Evolutionary conservation across 2,329 filamentous ascomycete genomes (phyloP).

Genomic region (Pestalotiopsis sp.): DNA sequence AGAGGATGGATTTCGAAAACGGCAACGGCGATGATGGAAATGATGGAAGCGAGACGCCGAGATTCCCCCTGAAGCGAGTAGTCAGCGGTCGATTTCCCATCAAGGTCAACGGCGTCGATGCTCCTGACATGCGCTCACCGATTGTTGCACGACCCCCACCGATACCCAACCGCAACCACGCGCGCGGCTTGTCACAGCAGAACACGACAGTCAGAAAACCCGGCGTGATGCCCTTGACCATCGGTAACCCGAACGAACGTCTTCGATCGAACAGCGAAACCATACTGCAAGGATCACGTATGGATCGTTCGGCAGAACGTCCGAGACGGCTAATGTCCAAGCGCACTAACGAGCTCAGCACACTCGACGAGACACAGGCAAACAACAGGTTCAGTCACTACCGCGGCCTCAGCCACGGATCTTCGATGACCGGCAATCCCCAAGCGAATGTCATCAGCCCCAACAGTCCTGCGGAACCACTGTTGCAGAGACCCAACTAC

Average conservation of each 20-base stretch:
- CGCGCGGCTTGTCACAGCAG: conserved; percentile 73
- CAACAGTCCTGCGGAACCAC: conserved; percentile 61
- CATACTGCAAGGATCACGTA: conserved; percentile 49
- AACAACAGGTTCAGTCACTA: conserved; percentile 70
- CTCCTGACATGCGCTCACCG: conserved; percentile 69
- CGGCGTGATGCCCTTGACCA: conserved; percentile 70
- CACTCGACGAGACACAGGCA: conserved; percentile 63
- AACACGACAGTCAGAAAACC: conserved; percentile 68
- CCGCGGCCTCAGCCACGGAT: conserved; percentile 68
- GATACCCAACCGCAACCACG: conserved; percentile 80
- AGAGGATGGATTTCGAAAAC: conserved; percentile 54
- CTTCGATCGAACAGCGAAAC: conserved; percentile 68
- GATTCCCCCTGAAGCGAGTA: conserved; percentile 65
- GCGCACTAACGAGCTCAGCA: conserved; percentile 62
- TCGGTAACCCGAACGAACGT: conserved; percentile 71
- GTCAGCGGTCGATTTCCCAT: conserved; percentile 69
- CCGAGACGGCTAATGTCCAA: conserved; percentile 64
- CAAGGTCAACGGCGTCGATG: conserved; percentile 74
- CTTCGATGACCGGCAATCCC: conserved; percentile 60
- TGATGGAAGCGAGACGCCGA: conserved; percentile 80
- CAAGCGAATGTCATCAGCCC: conserved; percentile 51
- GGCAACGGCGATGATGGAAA: conserved; percentile 61
- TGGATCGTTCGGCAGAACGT: conserved; percentile 56
- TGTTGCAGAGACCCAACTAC: conserved; percentile 62
- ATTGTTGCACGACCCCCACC: conserved; percentile 69